Percentiles rank a stretch among this genome's conserved stretches.
Conservation (phyloP, 1,284 basidiomycete species). For the Pseudozyma flocculosa region DNA sequence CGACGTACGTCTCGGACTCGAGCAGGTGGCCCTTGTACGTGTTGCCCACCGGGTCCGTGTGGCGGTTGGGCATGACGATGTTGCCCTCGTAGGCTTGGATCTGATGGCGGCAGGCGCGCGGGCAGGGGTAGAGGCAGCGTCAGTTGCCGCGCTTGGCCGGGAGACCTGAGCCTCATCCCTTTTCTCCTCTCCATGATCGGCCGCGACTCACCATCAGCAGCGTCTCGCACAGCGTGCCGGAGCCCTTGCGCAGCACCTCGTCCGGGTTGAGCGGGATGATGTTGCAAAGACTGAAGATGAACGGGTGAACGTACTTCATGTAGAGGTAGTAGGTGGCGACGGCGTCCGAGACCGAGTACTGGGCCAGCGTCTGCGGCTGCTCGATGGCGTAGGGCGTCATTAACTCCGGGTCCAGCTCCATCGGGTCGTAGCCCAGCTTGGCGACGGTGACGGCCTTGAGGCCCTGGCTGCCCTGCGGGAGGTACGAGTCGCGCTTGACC, state of each 20-base stretch:
- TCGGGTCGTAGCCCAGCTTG: conserved; percentile 95
- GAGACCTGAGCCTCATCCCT: no score
- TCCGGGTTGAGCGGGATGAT: conserved; percentile 97
- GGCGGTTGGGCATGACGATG: conserved; percentile 97
- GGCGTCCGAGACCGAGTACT: conserved; percentile 99
- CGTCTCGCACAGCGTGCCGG: conserved; percentile 94
- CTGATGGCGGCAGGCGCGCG: conserved; percentile 1
- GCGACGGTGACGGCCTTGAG: conserved; percentile 96
- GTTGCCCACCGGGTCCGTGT: conserved; percentile 87
- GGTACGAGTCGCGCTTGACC: conserved; percentile 99
- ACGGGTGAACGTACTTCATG: conserved; percentile 99
- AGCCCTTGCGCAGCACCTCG: conserved; percentile 93
- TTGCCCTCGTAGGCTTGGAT: conserved; percentile 81
- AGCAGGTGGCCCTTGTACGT: conserved; percentile 95
- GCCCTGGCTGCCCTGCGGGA: conserved; percentile 97
- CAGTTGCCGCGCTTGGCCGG: no score
- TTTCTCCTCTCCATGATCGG: no score
- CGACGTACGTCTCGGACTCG: conserved; percentile 96
- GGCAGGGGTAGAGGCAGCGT: neutral
- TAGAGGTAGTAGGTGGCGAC: conserved; percentile 99
- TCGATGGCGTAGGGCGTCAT: conserved; percentile 99
- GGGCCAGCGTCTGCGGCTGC: conserved; percentile 89
- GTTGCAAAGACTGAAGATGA: conserved; percentile 99
- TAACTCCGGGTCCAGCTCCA: conserved; percentile 95
- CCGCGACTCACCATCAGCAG: conserved; percentile 77